Percentiles rank a stretch among this genome's conserved stretches.
phyloP scores from a whole-genome alignment of 495 filamentous ascomycete species.

The Hypoxylon fragiforme region DNA sequence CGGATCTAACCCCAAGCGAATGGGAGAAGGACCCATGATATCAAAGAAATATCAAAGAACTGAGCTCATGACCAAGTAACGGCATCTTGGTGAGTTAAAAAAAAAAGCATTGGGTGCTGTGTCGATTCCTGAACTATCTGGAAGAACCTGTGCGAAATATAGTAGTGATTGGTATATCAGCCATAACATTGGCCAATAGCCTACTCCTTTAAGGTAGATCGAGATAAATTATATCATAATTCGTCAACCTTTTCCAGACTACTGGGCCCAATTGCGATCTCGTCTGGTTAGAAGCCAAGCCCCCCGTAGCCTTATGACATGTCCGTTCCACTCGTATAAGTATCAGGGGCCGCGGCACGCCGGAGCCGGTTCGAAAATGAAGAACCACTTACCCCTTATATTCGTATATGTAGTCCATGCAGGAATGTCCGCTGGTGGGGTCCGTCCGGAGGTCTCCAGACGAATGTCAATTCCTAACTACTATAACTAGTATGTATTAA shows the following conservation, averaged over 20 bases:
- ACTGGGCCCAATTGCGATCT: slow-evolving; percentile 33
- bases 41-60: slow-evolving; percentile 5
- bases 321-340: slow-evolving; percentile 14
- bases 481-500: too few relatives aligned
- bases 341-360: slow-evolving; percentile 9
- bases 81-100: too few relatives aligned
- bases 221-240: slow-evolving; percentile 17
- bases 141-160: too few relatives aligned
- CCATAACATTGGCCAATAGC: too few relatives aligned
- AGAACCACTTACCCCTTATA: slow-evolving; percentile 10
- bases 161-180: not conserved
- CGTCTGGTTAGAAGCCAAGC: slow-evolving; percentile 22
- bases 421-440: slow-evolving; percentile 12
- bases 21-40: slow-evolving; percentile 17
- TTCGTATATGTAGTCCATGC: slow-evolving; percentile 11
- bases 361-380: slow-evolving; percentile 16
- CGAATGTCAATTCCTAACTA: too few relatives aligned
- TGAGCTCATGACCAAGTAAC: too few relatives aligned
- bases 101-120: too few relatives aligned
- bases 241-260: slow-evolving; percentile 27
- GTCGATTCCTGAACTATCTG: too few relatives aligned
- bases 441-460: slow-evolving; percentile 24
- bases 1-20: slow-evolving; percentile 21
- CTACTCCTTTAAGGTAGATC: slow-evolving; percentile 15
- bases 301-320: slow-evolving; percentile 22